phyloP scores from a whole-genome alignment of 192 early-diverging fungal genomes.

The Chytriomyces confervae region DNA sequence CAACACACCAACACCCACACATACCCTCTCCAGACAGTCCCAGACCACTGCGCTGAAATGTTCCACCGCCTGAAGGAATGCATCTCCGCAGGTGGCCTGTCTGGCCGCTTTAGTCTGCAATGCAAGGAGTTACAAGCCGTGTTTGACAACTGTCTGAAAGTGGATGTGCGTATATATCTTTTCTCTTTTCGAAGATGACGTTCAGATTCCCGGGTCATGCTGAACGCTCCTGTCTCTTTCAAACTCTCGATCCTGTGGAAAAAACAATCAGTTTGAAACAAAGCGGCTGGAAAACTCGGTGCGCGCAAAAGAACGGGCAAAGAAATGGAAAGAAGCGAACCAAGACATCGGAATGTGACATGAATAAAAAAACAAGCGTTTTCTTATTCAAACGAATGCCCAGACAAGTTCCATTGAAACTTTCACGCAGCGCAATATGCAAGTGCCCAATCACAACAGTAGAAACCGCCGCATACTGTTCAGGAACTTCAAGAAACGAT shows the following conservation, averaged over 20 bases:
- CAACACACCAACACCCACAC: not conserved
- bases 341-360: not conserved
- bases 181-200: not conserved
- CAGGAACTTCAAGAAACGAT: no score
- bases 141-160: not conserved
- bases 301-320: not conserved
- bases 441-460: no score
- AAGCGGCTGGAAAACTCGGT: not conserved
- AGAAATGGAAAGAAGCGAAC: constrained; percentile 20
- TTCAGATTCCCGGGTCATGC: not conserved
- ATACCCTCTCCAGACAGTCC: not conserved
- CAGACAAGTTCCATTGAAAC: no score
- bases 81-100: not conserved
- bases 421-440: no score
- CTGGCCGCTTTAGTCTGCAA: not conserved
- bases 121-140: not conserved
- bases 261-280: not conserved
- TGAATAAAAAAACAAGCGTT: no score
- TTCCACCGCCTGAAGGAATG: not conserved
- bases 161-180: not conserved
- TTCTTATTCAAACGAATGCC: no score
- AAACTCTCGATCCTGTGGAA: no score
- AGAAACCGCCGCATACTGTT: no score
- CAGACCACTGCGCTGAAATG: not conserved
- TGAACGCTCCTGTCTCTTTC: not conserved